These are phyloP conservation scores for Fusarium torulosum DNA, from an alignment of 2,329 filamentous ascomycete species.

Conservation along the genomic window DNA sequence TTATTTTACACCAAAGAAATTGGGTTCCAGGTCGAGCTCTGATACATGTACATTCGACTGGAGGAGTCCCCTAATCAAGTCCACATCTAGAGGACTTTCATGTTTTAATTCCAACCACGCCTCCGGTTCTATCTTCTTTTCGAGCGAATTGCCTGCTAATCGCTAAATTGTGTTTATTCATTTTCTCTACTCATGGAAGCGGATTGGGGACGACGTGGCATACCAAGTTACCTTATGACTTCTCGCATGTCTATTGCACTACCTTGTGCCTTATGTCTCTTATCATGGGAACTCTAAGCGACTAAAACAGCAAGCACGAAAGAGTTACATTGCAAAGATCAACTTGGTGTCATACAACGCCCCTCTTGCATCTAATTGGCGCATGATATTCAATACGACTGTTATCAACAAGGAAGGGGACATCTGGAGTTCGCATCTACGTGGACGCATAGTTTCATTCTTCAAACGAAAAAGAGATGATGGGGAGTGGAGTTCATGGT, in stretches of 20 bases:
- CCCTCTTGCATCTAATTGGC: background rate
- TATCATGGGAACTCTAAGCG: background rate
- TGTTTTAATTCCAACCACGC: slow-evolving; percentile 28
- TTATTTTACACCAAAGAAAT: too few species aligned
- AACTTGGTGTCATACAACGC: background rate
- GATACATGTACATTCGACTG: background rate
- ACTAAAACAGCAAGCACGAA: background rate
- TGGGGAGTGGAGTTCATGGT: slow-evolving; percentile 32
- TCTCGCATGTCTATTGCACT: background rate
- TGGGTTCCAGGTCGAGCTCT: too few species aligned
- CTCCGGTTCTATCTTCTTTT: slow-evolving; percentile 3
- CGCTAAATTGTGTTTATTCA: slow-evolving; percentile 9
- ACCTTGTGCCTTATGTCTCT: background rate
- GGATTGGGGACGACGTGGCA: background rate
- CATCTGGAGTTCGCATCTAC: slow-evolving; percentile 17
- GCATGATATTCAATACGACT: background rate
- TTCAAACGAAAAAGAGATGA: slow-evolving; percentile 20
- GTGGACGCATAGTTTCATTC: slow-evolving; percentile 19
- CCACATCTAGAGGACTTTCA: slow-evolving; percentile 46
- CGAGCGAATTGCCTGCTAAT: slow-evolving; percentile 10
- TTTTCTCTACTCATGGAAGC: background rate
- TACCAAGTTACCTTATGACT: too few species aligned
- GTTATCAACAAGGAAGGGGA: background rate
- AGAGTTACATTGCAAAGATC: background rate
- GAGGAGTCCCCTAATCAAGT: slow-evolving; percentile 41